These are phyloP conservation scores for Diutina pseudorugosa DNA, from an alignment of 1,139 yeast species.

Conservation along the genomic window DNA sequence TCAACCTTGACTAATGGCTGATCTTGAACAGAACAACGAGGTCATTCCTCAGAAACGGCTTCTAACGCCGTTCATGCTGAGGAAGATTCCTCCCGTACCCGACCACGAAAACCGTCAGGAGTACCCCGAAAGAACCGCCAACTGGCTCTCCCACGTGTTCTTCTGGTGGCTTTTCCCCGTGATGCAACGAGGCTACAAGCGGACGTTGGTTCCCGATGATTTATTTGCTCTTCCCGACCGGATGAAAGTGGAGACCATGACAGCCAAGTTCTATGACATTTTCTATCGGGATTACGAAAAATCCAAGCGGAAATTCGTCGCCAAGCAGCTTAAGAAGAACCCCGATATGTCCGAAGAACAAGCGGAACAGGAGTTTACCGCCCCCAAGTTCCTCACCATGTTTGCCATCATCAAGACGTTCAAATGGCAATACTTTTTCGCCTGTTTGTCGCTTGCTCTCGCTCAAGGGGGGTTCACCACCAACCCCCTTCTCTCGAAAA, in stretches of 20 bases:
- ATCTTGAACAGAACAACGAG: background rate
- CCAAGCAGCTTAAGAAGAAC: constrained; percentile 14
- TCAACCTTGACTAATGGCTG: background rate
- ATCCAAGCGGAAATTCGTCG: constrained; percentile 12
- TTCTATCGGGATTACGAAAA: constrained; percentile 13
- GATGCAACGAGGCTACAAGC: constrained; percentile 47
- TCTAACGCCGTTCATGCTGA: constrained; percentile 19
- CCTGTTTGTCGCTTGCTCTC: constrained; percentile 24
- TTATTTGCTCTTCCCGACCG: constrained; percentile 41
- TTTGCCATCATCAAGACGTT: constrained; percentile 45
- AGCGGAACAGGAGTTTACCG: constrained; percentile 17
- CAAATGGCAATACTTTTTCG: constrained; percentile 27
- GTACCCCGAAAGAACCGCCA: constrained; percentile 11
- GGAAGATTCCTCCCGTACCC: constrained; percentile 43
- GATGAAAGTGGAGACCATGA: constrained; percentile 35
- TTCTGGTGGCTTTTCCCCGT: constrained; percentile 42
- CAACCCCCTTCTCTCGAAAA: constrained; percentile 34
- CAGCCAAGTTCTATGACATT: constrained; percentile 17
- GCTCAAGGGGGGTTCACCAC: constrained; percentile 42
- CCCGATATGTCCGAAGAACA: constrained; percentile 13
- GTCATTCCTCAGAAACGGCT: constrained; percentile 17
- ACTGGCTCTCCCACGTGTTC: constrained; percentile 15
- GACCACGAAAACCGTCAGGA: constrained; percentile 33
- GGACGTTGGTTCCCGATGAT: constrained; percentile 57
- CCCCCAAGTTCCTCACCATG: constrained; percentile 12